Conservation (phyloP, 2,329 filamentous ascomycete genomes). For the Venturia aucupariae region DNA sequence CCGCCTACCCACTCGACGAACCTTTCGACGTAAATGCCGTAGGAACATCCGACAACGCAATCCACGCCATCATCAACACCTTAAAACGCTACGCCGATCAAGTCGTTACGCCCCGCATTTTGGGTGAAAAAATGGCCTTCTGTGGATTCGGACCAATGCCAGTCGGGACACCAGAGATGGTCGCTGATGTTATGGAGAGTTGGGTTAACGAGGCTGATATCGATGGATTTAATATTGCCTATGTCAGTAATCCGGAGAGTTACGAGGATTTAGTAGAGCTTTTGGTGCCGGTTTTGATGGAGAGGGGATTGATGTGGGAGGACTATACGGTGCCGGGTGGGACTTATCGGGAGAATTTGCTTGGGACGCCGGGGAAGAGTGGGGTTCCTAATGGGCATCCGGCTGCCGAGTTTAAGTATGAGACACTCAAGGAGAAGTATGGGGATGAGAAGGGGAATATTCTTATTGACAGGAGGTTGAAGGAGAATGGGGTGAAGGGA, state of each 20-base stretch:
- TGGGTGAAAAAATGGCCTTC: constrained; percentile 24
- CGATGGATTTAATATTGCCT: constrained; percentile 29
- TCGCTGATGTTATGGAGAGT: constrained; percentile 4
- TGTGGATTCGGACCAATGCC: constrained; percentile 22
- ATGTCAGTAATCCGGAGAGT: constrained; percentile 51
- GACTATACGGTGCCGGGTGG: constrained; percentile 42
- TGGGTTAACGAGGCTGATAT: constrained; percentile 2
- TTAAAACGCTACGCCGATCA: background rate
- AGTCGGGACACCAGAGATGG: constrained; percentile 27
- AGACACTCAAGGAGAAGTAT: background rate
- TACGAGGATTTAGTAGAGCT: constrained; percentile 56
- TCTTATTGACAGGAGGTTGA: background rate
- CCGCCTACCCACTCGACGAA: constrained; percentile 48
- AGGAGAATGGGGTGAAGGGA: background rate
- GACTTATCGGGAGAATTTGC: constrained; percentile 48
- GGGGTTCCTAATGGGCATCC: constrained; percentile 39
- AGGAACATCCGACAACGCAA: constrained; percentile 25
- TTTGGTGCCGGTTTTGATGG: constrained; percentile 51
- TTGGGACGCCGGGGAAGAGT: constrained; percentile 36
- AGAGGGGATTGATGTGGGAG: constrained; percentile 44
- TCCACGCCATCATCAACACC: constrained; percentile 25
- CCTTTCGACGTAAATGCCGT: constrained; percentile 41
- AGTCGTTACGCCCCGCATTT: constrained; percentile 21
- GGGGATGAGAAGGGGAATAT: constrained; percentile 2
- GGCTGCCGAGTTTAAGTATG: constrained; percentile 31